A percentile compares a stretch with the other conserved stretches of the same genome.
phyloP scores from a whole-genome alignment of 768 basidiomycete species.

The Pleurotus pulmonarius region DNA sequence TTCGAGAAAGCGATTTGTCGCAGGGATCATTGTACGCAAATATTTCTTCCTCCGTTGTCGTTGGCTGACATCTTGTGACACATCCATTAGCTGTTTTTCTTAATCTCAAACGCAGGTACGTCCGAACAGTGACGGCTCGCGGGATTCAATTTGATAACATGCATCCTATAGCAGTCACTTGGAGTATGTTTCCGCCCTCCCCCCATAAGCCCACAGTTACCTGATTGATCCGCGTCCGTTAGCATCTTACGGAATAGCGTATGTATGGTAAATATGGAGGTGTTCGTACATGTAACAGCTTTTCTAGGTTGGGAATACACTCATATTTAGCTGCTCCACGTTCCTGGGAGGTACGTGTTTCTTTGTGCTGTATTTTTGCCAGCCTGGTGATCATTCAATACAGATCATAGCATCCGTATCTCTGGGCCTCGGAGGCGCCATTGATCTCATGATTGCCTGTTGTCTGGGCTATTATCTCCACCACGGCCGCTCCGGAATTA shows the following conservation, averaged over 20 bases:
- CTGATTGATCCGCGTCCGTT: too few species aligned
- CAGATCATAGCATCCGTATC: background rate
- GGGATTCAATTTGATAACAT: background rate
- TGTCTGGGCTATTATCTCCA: background rate
- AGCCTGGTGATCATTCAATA: background rate
- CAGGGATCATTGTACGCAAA: background rate
- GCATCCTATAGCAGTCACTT: background rate
- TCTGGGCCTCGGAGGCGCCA: background rate
- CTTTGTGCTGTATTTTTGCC: background rate
- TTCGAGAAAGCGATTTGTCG: background rate
- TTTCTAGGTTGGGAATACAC: background rate
- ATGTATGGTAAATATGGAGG: too few species aligned
- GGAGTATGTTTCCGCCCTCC: background rate
- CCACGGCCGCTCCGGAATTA: background rate
- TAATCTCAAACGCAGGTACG: background rate
- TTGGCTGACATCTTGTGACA: background rate
- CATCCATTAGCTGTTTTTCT: background rate
- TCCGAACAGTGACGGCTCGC: background rate
- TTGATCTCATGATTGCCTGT: background rate
- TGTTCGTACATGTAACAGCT: too few species aligned
- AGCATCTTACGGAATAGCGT: background rate
- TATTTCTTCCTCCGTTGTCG: background rate
- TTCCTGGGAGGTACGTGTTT: background rate
- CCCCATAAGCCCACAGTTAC: too few species aligned
- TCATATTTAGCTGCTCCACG: background rate